These are phyloP conservation scores for Zopfochytrium polystomum DNA, from an alignment of 371 early-diverging fungal genomes.

Conservation along the genomic window DNA sequence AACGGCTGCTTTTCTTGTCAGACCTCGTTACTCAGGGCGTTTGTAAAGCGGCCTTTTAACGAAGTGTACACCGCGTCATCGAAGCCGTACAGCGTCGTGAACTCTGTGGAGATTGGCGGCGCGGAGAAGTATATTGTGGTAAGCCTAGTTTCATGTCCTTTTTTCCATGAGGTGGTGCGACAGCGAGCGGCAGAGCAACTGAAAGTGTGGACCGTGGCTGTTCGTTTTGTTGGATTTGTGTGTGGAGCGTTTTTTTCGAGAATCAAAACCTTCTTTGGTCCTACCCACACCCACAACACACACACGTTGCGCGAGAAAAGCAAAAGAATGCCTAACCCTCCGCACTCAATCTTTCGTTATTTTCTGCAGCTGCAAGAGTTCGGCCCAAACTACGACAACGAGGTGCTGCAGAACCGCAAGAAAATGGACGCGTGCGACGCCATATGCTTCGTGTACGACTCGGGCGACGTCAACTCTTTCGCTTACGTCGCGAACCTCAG, in stretches of 20 bases:
- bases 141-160: constrained; percentile 23
- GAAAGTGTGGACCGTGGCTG: too few species aligned
- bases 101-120: constrained; percentile 91
- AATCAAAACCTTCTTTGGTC: too few species aligned
- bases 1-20: constrained; percentile 22
- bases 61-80: constrained; percentile 73
- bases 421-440: constrained; percentile 86
- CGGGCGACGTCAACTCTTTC: constrained; percentile 90
- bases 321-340: too few species aligned
- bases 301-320: too few species aligned
- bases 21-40: constrained; percentile 78
- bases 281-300: too few species aligned
- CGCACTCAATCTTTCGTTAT: too few species aligned
- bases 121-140: constrained; percentile 90
- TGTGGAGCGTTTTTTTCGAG: too few species aligned
- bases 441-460: constrained; percentile 90
- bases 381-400: constrained; percentile 70
- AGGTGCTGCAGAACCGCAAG: constrained; percentile 72
- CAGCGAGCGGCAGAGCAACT: too few species aligned
- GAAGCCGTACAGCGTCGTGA: constrained; percentile 76
- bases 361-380: constrained; percentile 82
- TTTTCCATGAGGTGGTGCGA: neutral
- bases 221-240: too few species aligned
- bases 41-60: constrained; percentile 77
- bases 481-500: constrained; percentile 79